These are phyloP conservation scores for Pythium volutum DNA, from an alignment of 352 stramenopile genomes.

Conservation along the genomic window DNA sequence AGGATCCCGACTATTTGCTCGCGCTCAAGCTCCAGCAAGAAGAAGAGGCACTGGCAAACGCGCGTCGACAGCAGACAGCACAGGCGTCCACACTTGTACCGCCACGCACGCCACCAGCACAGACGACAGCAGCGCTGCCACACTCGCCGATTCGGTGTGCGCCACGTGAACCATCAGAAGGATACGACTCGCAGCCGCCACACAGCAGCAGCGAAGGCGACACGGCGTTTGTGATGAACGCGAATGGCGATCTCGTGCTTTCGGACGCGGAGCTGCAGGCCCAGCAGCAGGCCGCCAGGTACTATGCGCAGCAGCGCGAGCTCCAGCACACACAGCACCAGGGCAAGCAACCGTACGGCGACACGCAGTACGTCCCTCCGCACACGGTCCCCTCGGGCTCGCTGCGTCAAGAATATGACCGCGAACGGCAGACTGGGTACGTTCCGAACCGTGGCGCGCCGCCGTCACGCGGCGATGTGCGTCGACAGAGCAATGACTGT, in stretches of 20 bases:
- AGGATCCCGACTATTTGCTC: conserved; percentile 68
- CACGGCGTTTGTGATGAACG: conserved; percentile 32
- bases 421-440: conserved; percentile 33
- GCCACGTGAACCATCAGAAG: conserved; percentile 10
- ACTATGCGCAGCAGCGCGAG: conserved; percentile 71
- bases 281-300: conserved; percentile 47
- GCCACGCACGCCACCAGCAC: neutral
- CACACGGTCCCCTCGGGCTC: neutral
- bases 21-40: conserved; percentile 75
- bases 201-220: conserved; percentile 37
- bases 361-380: neutral
- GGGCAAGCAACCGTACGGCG: neutral
- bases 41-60: conserved; percentile 46
- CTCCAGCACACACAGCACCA: conserved; percentile 20
- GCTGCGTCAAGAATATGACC: conserved; percentile 40
- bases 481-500: conserved; percentile 38
- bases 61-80: neutral
- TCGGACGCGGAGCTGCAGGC: conserved; percentile 63
- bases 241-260: conserved; percentile 56
- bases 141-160: conserved; percentile 7
- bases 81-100: neutral
- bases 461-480: conserved; percentile 1
- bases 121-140: neutral
- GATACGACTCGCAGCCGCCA: conserved; percentile 21
- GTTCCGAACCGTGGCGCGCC: conserved; percentile 18